A percentile compares a stretch with the other conserved stretches of the same genome.
These are phyloP conservation scores for Saccharomycopsis schoenii DNA, from an alignment of 805 yeast species.

Conservation along the genomic window DNA sequence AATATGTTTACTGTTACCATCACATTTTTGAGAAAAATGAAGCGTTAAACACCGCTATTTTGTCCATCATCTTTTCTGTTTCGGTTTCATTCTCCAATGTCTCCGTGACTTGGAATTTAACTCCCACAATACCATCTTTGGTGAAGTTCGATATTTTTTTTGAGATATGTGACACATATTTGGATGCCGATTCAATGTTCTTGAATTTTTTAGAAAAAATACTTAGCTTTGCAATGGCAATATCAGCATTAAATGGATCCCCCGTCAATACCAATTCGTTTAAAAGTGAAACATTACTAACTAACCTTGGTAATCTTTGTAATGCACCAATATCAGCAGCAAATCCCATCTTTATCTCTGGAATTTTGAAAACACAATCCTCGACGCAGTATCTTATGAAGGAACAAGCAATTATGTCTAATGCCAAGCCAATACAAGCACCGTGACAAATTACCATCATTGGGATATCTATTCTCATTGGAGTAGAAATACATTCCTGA, in stretches of 20 bases:
- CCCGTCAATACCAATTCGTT: conserved; percentile 58
- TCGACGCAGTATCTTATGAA: conserved; percentile 47
- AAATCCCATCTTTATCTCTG: conserved; percentile 65
- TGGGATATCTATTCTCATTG: conserved; percentile 42
- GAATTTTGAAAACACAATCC: conserved; percentile 46
- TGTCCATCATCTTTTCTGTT: conserved; percentile 11
- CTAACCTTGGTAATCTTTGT: conserved; percentile 50
- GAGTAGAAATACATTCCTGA: conserved; percentile 45
- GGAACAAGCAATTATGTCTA: conserved; percentile 54
- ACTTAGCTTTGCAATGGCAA: conserved; percentile 44
- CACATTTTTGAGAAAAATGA: neutral
- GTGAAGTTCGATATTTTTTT: conserved; percentile 2
- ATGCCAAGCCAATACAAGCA: conserved; percentile 50
- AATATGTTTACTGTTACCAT: neutral
- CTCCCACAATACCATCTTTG: conserved; percentile 7
- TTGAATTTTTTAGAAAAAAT: conserved; percentile 39
- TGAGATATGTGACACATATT: conserved; percentile 42
- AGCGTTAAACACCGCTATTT: conserved; percentile 9
- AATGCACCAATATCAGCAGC: conserved; percentile 74
- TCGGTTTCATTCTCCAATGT: conserved; percentile 7
- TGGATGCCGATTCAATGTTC: conserved; percentile 39
- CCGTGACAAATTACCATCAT: conserved; percentile 65
- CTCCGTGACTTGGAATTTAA: conserved; percentile 1
- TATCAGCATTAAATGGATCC: conserved; percentile 40
- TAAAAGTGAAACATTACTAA: conserved; percentile 46